Base-by-base conservation (phyloP, 176 grass and related monocot species). In the Eremochloa ophiuroides region DNA sequence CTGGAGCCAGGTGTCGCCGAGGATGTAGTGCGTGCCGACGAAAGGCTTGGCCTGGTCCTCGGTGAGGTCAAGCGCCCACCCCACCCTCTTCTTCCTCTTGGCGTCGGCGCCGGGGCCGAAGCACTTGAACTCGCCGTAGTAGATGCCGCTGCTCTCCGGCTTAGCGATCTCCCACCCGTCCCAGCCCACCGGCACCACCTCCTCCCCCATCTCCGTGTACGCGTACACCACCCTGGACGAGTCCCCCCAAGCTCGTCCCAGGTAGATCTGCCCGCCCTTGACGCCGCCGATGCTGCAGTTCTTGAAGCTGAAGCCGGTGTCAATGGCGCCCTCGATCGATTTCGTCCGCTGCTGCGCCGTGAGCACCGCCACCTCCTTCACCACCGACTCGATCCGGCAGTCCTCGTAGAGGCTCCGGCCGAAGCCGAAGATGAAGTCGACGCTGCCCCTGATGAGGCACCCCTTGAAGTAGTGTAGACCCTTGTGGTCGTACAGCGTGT, bases 401-500 rank as follows among this genome's bases (percentile, higher is more conserved):
- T 22, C 31, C 76, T 93, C 91, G 59, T 93, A 93, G 0, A 87
- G 8, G 0, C 84, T 87, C 39, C 84, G 35, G 3, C 91, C 91
- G 44, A 89, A 89, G 0, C 87, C 84, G 25, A 93, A 93, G 37
- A 93, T 93, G 80, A 93, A 93, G 72, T 93, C 91, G 3, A 89
- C 87, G 33, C 87, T 89, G 9, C 87, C 91, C 5, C 5, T 34
- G 48, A 93, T 82, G 10, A 56, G 1, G 76, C 91, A 89, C 6
- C 74, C 29, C 29, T 81, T 84, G 84, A 93, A 89, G 77, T 89
- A 93, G 41, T 93, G 91, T 13, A 93, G 28, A 1, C 91, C 91
- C 77, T 84, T 89, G 80, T 92, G 87, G 80, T 92, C 87, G 67
- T 92, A 92, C 7, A 89, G 50, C 0, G 90, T 92, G 87, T 92